Conservation (phyloP, 116 monocot genomes). For the Cymodocea nodosa region DNA sequence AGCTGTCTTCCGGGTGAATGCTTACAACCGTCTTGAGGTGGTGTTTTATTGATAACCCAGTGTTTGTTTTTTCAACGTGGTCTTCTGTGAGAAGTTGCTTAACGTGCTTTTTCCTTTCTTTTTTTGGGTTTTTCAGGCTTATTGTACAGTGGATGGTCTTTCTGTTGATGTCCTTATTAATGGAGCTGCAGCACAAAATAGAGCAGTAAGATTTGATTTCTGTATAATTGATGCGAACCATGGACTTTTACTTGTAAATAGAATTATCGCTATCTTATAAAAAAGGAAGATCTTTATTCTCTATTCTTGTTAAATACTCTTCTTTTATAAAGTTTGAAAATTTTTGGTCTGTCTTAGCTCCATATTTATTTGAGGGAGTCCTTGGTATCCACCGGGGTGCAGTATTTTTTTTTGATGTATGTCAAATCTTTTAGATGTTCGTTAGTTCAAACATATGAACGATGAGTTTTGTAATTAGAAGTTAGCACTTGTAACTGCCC, state of each 20-base stretch:
- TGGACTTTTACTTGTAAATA: no score
- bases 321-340: no score
- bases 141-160: constrained; percentile 72
- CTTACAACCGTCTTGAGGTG: constrained; percentile 60
- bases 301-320: neutral
- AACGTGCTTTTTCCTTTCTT: neutral
- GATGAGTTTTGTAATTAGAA: no score
- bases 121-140: constrained; percentile 37
- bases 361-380: no score
- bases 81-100: neutral
- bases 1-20: constrained; percentile 76
- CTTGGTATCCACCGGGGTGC: no score
- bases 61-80: neutral
- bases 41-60: neutral
- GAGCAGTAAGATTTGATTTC: constrained; percentile 45
- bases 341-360: no score
- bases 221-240: neutral
- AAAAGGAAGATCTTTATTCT: neutral
- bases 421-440: no score
- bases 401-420: no score
- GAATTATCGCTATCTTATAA: neutral
- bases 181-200: constrained; percentile 64
- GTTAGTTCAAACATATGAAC: no score
- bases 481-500: no score
- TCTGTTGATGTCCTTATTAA: constrained; percentile 64